Evolutionary conservation across 345 rosid genomes (phyloP).

Genomic region (Excoecaria agallocha): DNA sequence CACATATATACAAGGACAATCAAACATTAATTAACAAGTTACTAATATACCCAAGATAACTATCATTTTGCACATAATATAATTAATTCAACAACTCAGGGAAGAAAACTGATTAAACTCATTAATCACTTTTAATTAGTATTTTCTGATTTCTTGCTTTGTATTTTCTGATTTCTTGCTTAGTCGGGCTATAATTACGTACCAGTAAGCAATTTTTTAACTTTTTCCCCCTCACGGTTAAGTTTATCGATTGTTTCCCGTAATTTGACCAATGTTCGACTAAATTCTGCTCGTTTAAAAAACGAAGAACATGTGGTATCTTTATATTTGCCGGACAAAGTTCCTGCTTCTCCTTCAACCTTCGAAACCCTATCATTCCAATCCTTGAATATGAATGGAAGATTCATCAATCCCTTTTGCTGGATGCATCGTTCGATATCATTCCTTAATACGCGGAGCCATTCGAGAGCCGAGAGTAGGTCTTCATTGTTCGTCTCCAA

Average conservation of each 20-base stretch:
- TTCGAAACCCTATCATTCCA: constrained; percentile 2
- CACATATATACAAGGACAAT: too few relatives aligned
- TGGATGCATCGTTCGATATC: neutral
- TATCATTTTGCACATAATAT: too few relatives aligned
- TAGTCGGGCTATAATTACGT: too few relatives aligned
- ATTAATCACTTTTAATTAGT: too few relatives aligned
- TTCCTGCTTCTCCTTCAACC: neutral
- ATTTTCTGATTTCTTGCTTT: too few relatives aligned
- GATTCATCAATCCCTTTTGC: neutral
- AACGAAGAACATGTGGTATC: neutral
- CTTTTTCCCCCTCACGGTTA: neutral
- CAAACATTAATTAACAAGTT: too few relatives aligned
- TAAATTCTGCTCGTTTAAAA: neutral
- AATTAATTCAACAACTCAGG: too few relatives aligned
- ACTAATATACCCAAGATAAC: too few relatives aligned
- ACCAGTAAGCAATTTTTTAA: neutral
- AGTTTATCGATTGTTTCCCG: neutral
- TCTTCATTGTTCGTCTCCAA: neutral
- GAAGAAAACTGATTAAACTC: too few relatives aligned
- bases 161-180: too few relatives aligned
- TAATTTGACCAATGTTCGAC: constrained; percentile 1
- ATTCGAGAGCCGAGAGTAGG: neutral
- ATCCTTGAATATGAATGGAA: neutral
- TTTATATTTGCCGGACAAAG: neutral
- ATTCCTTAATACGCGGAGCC: neutral